phyloP scores from a whole-genome alignment of 2,329 filamentous ascomycete genomes.

The Epicoccum sorghinum region DNA sequence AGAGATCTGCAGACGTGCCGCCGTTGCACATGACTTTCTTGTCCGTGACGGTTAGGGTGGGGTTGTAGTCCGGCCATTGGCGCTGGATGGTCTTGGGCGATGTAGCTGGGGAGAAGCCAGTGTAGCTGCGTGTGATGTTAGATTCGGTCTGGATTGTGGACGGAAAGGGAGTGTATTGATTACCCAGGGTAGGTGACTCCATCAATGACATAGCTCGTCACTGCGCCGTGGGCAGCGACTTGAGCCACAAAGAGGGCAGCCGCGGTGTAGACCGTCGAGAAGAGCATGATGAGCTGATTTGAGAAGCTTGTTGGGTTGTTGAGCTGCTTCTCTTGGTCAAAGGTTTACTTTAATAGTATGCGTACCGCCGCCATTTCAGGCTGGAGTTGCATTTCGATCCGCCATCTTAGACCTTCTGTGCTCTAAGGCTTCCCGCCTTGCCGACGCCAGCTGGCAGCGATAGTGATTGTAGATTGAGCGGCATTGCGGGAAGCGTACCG shows the following conservation, averaged over 20 bases:
- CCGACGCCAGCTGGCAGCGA: constrained; percentile 6
- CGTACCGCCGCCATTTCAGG: neutral
- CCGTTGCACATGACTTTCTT: constrained; percentile 63
- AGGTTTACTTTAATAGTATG: constrained; percentile 5
- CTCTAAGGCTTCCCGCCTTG: constrained; percentile 9
- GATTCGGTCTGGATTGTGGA: constrained; percentile 37
- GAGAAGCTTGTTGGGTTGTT: constrained; percentile 5
- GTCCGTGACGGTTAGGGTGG: constrained; percentile 57
- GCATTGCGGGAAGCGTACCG: neutral
- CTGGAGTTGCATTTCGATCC: neutral
- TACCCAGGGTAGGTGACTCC: constrained; percentile 42
- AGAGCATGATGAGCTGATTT: constrained; percentile 42
- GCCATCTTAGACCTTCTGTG: neutral
- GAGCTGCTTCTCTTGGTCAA: neutral
- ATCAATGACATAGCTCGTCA: constrained; percentile 45
- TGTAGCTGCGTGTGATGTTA: constrained; percentile 53
- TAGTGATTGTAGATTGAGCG: constrained; percentile 10
- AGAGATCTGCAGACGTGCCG: constrained; percentile 48
- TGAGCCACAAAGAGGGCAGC: constrained; percentile 38
- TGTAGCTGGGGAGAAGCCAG: constrained; percentile 58
- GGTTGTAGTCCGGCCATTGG: constrained; percentile 65
- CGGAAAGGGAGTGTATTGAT: neutral
- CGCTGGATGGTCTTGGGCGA: constrained; percentile 61
- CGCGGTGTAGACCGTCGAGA: constrained; percentile 44
- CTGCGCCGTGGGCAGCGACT: constrained; percentile 44